Conservation (phyloP, 2,329 filamentous ascomycete genomes). For the Colletotrichum sp. region DNA sequence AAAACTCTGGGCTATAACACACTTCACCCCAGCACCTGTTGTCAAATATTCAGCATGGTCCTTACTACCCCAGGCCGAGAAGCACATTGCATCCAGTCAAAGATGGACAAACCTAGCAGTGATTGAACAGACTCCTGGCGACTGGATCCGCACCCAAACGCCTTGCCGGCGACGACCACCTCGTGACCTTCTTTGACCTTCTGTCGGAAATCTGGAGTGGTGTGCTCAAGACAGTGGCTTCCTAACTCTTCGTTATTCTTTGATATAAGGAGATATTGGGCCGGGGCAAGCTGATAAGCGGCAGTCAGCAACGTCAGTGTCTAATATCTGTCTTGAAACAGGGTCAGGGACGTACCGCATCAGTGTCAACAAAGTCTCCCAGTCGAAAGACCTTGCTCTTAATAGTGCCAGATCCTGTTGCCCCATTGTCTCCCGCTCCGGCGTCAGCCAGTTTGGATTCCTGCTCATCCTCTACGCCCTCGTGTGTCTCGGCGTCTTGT, state of each 20-base stretch:
- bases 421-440: not conserved
- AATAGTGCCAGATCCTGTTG: not conserved
- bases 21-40: conserved; percentile 37
- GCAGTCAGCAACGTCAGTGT: not conserved
- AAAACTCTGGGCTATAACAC: conserved; percentile 48
- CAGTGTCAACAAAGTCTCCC: conserved; percentile 24
- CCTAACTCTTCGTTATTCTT: conserved; percentile 25
- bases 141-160: conserved; percentile 50
- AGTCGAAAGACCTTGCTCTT: conserved; percentile 20
- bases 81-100: not conserved
- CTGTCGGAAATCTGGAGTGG: conserved; percentile 20
- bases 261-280: conserved; percentile 36
- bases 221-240: conserved; percentile 25
- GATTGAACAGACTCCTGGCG: conserved; percentile 47
- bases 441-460: not conserved
- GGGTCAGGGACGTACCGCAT: conserved; percentile 19
- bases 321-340: conserved; percentile 18
- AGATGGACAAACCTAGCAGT: conserved; percentile 26
- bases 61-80: not conserved
- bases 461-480: not conserved
- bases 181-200: conserved; percentile 25
- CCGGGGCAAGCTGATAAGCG: conserved; percentile 39
- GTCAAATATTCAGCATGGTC: not conserved
- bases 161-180: conserved; percentile 49
- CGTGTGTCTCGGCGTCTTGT: not conserved